Percentiles rank a stretch among this genome's conserved stretches.
Evolutionary conservation across 2,329 filamentous ascomycete genomes (phyloP).

Genomic region (Colletotrichum eremochloae): DNA sequence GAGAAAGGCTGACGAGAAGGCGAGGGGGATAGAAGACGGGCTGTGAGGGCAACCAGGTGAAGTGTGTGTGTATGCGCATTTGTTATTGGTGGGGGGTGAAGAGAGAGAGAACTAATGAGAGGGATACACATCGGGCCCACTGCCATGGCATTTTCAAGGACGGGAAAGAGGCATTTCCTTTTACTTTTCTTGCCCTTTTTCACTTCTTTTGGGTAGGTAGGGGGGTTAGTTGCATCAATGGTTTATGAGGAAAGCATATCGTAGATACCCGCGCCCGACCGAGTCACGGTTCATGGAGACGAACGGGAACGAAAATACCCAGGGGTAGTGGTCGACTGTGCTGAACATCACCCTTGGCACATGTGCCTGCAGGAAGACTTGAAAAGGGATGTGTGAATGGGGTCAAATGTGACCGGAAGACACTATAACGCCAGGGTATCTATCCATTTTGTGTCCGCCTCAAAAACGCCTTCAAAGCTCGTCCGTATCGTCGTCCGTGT

Average conservation of each 20-base stretch:
- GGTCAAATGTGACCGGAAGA: neutral
- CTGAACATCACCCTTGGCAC: neutral
- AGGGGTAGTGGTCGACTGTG: constrained; percentile 19
- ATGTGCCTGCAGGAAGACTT: neutral
- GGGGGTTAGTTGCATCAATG: neutral
- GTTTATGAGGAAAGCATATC: neutral
- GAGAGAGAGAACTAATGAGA: too few species aligned
- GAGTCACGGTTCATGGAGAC: neutral
- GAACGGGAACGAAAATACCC: constrained; percentile 22
- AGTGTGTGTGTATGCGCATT: neutral
- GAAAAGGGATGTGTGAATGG: neutral
- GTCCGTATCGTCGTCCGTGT: constrained; percentile 54
- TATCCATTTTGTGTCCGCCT: neutral
- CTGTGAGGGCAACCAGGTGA: constrained; percentile 44
- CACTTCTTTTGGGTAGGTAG: neutral
- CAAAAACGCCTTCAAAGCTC: constrained; percentile 49
- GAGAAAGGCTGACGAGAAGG: constrained; percentile 57
- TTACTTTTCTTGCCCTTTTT: too few species aligned
- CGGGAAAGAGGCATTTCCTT: too few species aligned
- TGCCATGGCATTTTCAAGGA: neutral
- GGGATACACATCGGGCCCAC: neutral
- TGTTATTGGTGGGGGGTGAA: neutral
- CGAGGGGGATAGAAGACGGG: constrained; percentile 54
- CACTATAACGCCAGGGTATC: constrained; percentile 21
- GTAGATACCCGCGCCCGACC: neutral